Conservation (phyloP, 495 filamentous ascomycete genomes). For the Penicillium crystallinum region DNA sequence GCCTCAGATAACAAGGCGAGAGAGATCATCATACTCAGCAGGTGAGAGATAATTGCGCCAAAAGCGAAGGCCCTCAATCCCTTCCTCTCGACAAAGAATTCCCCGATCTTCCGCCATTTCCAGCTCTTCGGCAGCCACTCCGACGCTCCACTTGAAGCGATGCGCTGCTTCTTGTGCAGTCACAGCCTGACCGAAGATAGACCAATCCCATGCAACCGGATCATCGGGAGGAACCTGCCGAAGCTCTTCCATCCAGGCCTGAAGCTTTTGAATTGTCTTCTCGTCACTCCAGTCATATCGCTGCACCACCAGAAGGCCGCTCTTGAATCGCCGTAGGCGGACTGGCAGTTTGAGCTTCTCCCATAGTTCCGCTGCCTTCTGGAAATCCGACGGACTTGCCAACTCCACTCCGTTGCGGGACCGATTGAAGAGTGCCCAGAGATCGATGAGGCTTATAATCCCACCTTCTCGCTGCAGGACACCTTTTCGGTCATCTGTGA, state of each 20-base stretch:
- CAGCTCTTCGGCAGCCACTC: conserved; percentile 92
- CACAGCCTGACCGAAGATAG: conserved; percentile 70
- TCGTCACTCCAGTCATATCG: conserved; percentile 84
- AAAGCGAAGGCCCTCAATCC: conserved; percentile 74
- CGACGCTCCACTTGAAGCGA: conserved; percentile 94
- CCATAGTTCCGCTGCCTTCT: conserved; percentile 83
- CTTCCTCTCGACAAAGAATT: conserved; percentile 73
- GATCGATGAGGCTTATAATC: conserved; percentile 89
- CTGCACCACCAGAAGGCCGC: conserved; percentile 88
- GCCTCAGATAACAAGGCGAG: conserved; percentile 2
- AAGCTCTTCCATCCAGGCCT: conserved; percentile 71
- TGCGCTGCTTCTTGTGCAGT: conserved; percentile 88
- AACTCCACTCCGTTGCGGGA: conserved; percentile 91
- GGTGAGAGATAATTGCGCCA: conserved; percentile 64
- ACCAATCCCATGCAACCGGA: conserved; percentile 70
- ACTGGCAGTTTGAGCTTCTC: conserved; percentile 85
- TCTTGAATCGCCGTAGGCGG: conserved; percentile 80
- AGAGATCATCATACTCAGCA: neutral
- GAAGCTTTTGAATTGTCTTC: conserved; percentile 71
- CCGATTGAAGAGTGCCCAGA: conserved; percentile 98
- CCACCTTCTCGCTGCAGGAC: conserved; percentile 81
- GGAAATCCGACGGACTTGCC: conserved; percentile 86
- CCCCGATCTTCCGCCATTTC: conserved; percentile 95
- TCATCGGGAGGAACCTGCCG: conserved; percentile 59
- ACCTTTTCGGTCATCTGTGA: conserved; percentile 83